Base-by-base conservation (phyloP, 768 basidiomycete genomes). In the Lentinula detonsa region DNA sequence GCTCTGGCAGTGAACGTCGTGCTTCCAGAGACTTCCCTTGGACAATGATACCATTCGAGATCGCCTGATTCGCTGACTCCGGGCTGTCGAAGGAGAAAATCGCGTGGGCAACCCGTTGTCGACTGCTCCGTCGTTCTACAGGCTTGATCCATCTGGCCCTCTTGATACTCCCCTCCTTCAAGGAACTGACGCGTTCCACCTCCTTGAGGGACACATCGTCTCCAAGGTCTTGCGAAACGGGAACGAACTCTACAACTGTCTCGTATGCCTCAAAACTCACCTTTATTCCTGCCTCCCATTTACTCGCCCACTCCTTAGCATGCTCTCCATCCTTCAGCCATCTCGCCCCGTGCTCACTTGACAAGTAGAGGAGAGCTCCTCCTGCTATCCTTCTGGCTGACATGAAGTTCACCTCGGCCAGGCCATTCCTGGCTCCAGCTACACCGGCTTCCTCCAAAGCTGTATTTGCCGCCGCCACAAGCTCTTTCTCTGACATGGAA, bases 71-170 rank as follows among this genome's bases (percentile, higher is more conserved):
- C 2, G 70, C 71, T 18, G 59, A 48, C 8, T 66, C 54, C 1
- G 61, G 39, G 9, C 61, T 45, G 10, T 9, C 23, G 42, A 75
- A 64, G 0, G 60, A 60, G 5, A 75, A 33, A 5, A 74, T 62
- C 0, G 68, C 51, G 46, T 72, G 69, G 0, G 71, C 72, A 0
- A 61, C 57, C 4, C 51, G 55, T 53, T 74, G 75, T 0, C 46
- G 49, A 5, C 31, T 28, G 0, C 13, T 7, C 1, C 70, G 61
- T 1, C 56, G 23, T 11, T 65, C 62, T 7, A 23, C n/a, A 0
- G 69, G 64, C 46, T 74, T 74, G 16, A 75, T 68, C 66, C 63
- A 76, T 5, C 63, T 55, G 1, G 67, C 68, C 2, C 23, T n/a
- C 0, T 35, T 33, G 1, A 74, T 63, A 4, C 46, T 23, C 0